Conservation (phyloP, 176 grass and related monocot species). For the Aegilops longissima region DNA sequence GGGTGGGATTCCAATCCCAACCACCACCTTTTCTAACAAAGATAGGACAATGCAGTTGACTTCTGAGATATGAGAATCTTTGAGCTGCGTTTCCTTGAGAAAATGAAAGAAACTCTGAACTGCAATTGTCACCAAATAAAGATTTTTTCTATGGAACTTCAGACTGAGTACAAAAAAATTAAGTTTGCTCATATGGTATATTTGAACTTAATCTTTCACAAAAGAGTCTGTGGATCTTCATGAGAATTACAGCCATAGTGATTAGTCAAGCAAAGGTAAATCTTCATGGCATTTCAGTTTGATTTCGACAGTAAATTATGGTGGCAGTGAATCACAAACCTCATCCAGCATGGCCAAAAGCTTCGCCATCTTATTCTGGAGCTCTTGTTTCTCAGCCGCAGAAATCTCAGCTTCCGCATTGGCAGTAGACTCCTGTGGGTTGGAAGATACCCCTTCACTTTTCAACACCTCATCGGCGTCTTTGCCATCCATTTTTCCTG, state of each 20-base stretch:
- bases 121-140: conserved; percentile 19
- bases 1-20: conserved; percentile 17
- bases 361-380: conserved; percentile 91
- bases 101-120: not conserved
- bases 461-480: conserved; percentile 56
- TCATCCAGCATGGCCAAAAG: conserved; percentile 92
- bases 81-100: not conserved
- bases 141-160: conserved; percentile 8
- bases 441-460: conserved; percentile 50
- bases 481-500: conserved; percentile 46
- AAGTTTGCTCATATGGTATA: not conserved
- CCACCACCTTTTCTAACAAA: conserved; percentile 28
- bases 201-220: conserved; percentile 9
- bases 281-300: not conserved
- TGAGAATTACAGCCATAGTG: not conserved
- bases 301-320: conserved; percentile 8
- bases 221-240: not conserved
- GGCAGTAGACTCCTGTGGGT: conserved; percentile 54
- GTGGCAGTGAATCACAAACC: conserved; percentile 40
- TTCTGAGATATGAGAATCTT: conserved; percentile 21
- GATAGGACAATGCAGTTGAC: conserved; percentile 34
- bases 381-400: conserved; percentile 84
- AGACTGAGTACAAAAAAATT: not conserved
- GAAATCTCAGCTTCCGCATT: conserved; percentile 63
- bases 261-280: conserved; percentile 17